Evolutionary conservation across 2,329 filamentous ascomycete genomes (phyloP).

Genomic region (Monosporascus sp.): DNA sequence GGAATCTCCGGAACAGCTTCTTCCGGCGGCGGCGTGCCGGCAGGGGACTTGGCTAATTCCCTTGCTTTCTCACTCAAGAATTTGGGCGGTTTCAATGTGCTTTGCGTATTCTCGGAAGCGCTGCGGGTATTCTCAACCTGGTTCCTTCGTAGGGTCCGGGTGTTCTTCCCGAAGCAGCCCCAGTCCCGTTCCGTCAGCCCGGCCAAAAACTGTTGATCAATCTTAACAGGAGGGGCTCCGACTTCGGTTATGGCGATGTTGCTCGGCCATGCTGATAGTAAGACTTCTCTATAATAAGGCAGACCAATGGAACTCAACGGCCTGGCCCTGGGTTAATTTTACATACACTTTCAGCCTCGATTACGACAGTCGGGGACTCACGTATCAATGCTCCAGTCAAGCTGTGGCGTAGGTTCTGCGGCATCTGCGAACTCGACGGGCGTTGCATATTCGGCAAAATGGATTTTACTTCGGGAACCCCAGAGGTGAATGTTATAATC

Average conservation of each 20-base stretch:
- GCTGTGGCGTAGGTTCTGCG: conserved; percentile 48
- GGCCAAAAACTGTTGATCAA: conserved; percentile 66
- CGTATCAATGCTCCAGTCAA: conserved; percentile 70
- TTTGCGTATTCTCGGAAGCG: conserved; percentile 49
- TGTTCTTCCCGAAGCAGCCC: conserved; percentile 74
- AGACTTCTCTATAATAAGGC: conserved; percentile 84
- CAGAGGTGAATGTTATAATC: conserved; percentile 79
- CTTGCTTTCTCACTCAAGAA: conserved; percentile 92
- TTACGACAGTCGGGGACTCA: conserved; percentile 36
- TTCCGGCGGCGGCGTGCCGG: conserved; percentile 36
- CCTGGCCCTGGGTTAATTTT: conserved; percentile 33
- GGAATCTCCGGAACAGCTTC: conserved; percentile 51
- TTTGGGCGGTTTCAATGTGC: conserved; percentile 72
- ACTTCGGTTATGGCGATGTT: conserved; percentile 73
- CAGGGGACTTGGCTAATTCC: conserved; percentile 50
- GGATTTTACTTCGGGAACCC: conserved; percentile 80
- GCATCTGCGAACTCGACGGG: conserved; percentile 74
- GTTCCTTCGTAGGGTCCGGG: conserved; percentile 68
- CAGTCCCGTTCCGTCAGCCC: conserved; percentile 68
- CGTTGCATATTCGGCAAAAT: conserved; percentile 77
- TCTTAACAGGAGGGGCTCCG: conserved; percentile 71
- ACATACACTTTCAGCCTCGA: neutral
- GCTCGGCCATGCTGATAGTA: conserved; percentile 86
- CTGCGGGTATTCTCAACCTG: conserved; percentile 75
- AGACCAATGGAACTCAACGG: conserved; percentile 84